Base-by-base conservation (phyloP, 1,284 basidiomycete genomes). In the Malassezia sympodialis region DNA sequence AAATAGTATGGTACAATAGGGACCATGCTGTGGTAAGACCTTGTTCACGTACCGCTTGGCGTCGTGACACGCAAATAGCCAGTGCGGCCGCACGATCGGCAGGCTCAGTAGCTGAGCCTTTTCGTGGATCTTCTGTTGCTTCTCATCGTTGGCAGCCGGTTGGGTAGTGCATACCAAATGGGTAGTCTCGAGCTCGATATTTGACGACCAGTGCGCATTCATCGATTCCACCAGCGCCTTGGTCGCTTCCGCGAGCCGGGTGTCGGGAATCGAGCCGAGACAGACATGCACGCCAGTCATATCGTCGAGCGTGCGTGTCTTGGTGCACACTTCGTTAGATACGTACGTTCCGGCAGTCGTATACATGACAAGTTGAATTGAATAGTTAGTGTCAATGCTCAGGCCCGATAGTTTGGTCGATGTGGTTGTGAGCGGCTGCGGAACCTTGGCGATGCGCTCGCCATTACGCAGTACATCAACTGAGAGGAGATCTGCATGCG, bases 161-260 rank as follows among this genome's bases (percentile, higher is more conserved):
- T 7, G 28, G 2, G 21, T n/a, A 11, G 68, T 64, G 52, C 68
- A 69, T 17, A 74, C 49, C 31, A 66, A 65, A 47, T 74, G 72
- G 11, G 72, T 73, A 1, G 72, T 74, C 23, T 74, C 72, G 40
- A 96, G 90, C 77, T 91, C 88, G 24, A 99, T 90, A 65, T 84
- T 85, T 62, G 91, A 86, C 63, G 84, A 87, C 83, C 85, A 89
- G 24, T 61, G 60, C 2, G 66, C 70, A 30, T 65, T 62, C 61
- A 74, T 62, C 24, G 53, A 48, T 30, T 44, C 40, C 24, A 74
- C 48, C 5, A 64, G 61, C 19, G 58, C 43, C 40, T 66, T 63
- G 28, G 66, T 60, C 8, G 60, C 64, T 32, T 67, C 58, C 10
- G 65, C 59, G 43, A 62, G 57, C 24, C 52, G 51, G 8, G 49